Evolutionary conservation across 805 yeast species (phyloP).

Genomic region (Candida loeiensis): DNA sequence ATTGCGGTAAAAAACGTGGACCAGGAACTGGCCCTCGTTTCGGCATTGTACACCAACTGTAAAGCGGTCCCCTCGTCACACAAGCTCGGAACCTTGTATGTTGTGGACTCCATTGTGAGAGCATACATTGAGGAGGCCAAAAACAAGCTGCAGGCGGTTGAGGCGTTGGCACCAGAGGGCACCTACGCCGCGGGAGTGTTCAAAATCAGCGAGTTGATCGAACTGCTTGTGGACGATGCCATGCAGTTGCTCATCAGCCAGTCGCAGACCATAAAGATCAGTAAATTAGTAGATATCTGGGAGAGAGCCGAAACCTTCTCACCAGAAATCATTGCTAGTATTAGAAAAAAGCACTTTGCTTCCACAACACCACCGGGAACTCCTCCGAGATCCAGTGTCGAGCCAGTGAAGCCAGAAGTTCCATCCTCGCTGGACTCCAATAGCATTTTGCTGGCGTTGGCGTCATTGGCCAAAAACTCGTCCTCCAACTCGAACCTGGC

Average conservation of each 20-base stretch:
- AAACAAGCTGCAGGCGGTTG: slow-evolving; percentile 47
- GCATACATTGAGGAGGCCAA: slow-evolving; percentile 75
- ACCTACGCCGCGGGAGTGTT: slow-evolving; percentile 71
- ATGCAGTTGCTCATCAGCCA: slow-evolving; percentile 49
- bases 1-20: slow-evolving; percentile 68
- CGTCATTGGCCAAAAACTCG: slow-evolving; percentile 52
- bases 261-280: slow-evolving; percentile 64
- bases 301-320: slow-evolving; percentile 76
- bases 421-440: slow-evolving; percentile 43
- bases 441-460: slow-evolving; percentile 66
- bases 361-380: slow-evolving; percentile 69
- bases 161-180: slow-evolving; percentile 56
- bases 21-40: slow-evolving; percentile 53
- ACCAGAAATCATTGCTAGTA: slow-evolving; percentile 48
- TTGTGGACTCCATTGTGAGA: slow-evolving; percentile 88
- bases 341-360: slow-evolving; percentile 57
- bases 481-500: slow-evolving; percentile 25
- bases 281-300: slow-evolving; percentile 91
- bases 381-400: slow-evolving; percentile 41
- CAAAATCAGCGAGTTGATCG: slow-evolving; percentile 61
- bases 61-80: slow-evolving; percentile 72
- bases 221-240: slow-evolving; percentile 60
- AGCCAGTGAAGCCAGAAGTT: slow-evolving; percentile 20
- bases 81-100: slow-evolving; percentile 87
- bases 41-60: slow-evolving; percentile 60